Evolutionary conservation across 225 moss, liverwort and hornwort genomes (phyloP).

Genomic region (Straminergon stramineum): DNA sequence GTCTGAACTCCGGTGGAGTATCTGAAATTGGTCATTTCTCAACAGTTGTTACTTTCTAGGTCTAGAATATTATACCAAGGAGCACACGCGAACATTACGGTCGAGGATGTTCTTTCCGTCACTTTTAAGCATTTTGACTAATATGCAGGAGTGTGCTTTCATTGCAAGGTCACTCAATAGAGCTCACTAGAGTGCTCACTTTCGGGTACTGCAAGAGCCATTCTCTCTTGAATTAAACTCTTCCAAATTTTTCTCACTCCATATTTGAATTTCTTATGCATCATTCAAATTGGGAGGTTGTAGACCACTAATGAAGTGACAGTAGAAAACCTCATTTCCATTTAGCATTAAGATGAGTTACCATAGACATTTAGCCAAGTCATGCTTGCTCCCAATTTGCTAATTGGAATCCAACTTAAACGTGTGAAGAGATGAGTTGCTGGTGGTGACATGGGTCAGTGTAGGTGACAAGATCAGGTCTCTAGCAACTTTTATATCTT

Average conservation of each 20-base stretch:
- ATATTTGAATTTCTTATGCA: not conserved
- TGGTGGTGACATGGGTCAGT: not conserved
- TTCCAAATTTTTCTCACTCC: not conserved
- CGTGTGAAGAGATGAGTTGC: not conserved
- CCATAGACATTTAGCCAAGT: not conserved
- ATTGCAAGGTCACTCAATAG: not conserved
- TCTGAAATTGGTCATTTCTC: not conserved
- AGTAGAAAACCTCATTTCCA: not conserved
- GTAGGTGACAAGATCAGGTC: not conserved
- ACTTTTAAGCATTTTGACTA: not conserved
- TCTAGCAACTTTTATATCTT: not conserved
- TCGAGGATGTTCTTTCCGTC: not conserved
- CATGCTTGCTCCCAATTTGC: not conserved
- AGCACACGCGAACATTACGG: not conserved
- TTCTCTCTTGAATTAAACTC: not conserved
- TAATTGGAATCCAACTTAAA: not conserved
- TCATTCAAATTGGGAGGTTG: not conserved
- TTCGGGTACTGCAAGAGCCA: not conserved
- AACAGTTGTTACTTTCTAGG: not conserved
- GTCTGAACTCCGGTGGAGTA: not conserved
- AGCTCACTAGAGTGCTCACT: not conserved
- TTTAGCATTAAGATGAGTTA: not conserved
- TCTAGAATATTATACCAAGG: not conserved
- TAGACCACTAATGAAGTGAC: not conserved
- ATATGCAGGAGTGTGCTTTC: not conserved